phyloP scores from a whole-genome alignment of 2,329 filamentous ascomycete genomes.

The Talaromyces piceae region DNA sequence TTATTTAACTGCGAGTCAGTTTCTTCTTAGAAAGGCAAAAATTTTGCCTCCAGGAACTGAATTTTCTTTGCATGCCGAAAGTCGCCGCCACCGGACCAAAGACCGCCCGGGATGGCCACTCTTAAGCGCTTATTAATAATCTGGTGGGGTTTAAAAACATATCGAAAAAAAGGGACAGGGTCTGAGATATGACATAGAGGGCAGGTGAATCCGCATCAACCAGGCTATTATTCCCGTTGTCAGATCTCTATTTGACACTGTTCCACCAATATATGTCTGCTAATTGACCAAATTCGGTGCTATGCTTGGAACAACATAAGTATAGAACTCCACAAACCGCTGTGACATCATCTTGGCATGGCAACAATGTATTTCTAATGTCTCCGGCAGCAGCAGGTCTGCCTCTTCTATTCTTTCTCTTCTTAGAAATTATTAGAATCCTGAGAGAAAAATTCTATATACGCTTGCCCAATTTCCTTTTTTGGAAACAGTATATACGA shows the following conservation, averaged over 20 bases:
- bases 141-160: neutral
- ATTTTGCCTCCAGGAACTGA: too few species aligned
- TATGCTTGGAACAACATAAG: too few species aligned
- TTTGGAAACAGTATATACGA: neutral
- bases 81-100: neutral
- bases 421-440: neutral
- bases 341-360: neutral
- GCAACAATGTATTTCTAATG: neutral
- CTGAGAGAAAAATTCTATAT: neutral
- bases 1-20: too few species aligned
- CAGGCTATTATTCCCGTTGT: neutral
- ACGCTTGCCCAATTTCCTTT: neutral
- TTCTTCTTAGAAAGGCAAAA: neutral
- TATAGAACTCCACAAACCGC: neutral
- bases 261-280: too few species aligned
- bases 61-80: too few species aligned
- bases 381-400: neutral
- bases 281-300: too few species aligned
- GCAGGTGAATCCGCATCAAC: neutral
- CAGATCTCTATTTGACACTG: neutral
- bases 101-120: neutral
- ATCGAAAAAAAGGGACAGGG: neutral
- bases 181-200: neutral
- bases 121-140: neutral
- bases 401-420: too few species aligned